phyloP scores from a whole-genome alignment of 495 filamentous ascomycete genomes.

The Xylaria cubensis region DNA sequence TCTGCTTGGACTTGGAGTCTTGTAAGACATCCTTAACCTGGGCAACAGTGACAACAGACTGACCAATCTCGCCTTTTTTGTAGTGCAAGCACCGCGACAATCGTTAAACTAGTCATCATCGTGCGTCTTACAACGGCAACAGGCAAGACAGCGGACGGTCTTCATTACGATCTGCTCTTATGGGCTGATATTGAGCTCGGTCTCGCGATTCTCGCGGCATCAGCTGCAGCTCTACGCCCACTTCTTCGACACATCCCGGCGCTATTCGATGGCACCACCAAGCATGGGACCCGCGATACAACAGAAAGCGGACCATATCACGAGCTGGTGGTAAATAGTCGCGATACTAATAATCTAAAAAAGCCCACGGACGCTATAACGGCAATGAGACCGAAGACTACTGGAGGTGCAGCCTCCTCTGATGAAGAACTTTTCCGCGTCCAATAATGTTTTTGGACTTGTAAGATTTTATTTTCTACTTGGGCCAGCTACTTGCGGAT shows the following conservation, averaged over 20 bases:
- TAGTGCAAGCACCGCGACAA: constrained; percentile 40
- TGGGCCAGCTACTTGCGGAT: constrained; percentile 5
- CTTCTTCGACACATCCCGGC: constrained; percentile 33
- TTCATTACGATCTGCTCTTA: constrained; percentile 39
- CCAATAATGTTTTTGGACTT: neutral
- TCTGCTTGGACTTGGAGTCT: constrained; percentile 36
- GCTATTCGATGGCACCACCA: constrained; percentile 23
- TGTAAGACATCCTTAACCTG: constrained; percentile 27
- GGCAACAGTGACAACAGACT: constrained; percentile 2
- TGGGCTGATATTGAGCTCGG: constrained; percentile 43
- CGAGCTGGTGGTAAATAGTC: constrained; percentile 26
- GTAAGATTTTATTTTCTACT: neutral
- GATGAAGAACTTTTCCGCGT: constrained; percentile 27
- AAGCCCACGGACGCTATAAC: neutral
- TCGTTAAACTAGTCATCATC: constrained; percentile 41
- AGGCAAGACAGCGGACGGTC: constrained; percentile 27
- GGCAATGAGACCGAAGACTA: neutral
- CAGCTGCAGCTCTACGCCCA: constrained; percentile 36
- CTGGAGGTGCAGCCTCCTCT: constrained; percentile 10
- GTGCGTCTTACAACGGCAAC: constrained; percentile 31
- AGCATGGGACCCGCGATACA: constrained; percentile 24
- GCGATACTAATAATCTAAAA: neutral
- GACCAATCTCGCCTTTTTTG: neutral
- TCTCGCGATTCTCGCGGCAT: constrained; percentile 38
- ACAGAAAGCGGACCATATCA: constrained; percentile 31